Evolutionary conservation across 331 rosid species (phyloP).

Genomic region (Ulmus americana): DNA sequence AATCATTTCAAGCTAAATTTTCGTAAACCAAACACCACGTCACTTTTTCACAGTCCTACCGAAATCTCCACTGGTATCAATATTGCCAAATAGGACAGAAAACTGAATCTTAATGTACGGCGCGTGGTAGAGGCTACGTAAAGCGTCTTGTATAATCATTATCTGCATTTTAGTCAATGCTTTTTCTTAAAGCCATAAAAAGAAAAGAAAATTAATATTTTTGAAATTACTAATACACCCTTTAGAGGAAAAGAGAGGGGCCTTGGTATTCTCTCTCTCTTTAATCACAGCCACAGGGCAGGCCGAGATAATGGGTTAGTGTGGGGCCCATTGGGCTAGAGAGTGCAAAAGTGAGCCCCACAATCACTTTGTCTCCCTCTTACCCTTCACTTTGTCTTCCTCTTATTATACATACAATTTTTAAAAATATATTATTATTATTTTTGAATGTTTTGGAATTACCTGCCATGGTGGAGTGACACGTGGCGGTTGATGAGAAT

Average conservation of each 20-base stretch:
- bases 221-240: conserved; percentile 6
- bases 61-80: not conserved
- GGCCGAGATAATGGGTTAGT: conserved; percentile 9
- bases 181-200: not conserved
- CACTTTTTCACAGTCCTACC: not conserved
- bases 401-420: too few relatives aligned
- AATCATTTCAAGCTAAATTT: too few relatives aligned
- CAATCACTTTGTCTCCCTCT: conserved; percentile 42
- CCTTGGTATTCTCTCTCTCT: not conserved
- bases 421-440: too few relatives aligned
- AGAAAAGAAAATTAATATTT: not conserved
- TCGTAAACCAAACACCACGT: too few relatives aligned
- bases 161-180: conserved; percentile 8
- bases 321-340: conserved; percentile 11
- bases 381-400: conserved; percentile 36
- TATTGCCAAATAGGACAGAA: not conserved
- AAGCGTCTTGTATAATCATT: not conserved
- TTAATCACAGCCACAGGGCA: not conserved
- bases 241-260: not conserved
- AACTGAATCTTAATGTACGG: conserved; percentile 1
- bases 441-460: not conserved
- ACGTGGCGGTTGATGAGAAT: conserved; percentile 20
- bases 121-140: conserved; percentile 4
- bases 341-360: conserved; percentile 25
- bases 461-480: not conserved